Evolutionary conservation across 148 eudicot species (phyloP), one percentile per base, ranked within the genome.

Genomic region (Silene latifolia): DNA sequence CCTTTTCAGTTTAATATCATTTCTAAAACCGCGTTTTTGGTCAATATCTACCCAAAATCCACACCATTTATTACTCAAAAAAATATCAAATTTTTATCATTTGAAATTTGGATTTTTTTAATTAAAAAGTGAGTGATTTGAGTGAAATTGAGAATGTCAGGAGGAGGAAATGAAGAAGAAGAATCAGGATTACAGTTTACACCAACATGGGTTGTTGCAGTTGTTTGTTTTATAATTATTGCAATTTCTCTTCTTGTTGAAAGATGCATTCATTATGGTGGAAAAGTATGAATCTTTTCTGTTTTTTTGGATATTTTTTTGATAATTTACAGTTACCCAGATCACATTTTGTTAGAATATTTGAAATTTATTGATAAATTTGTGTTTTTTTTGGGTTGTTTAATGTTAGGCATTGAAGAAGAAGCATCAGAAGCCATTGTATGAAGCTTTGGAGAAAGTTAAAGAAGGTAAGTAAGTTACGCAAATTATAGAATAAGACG

Each of bases 121-220:
- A 56, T 32, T 12, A 51, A 48, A 10, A 48, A 20, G 59, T 46
- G 63, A 69, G 53, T 56, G 56, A 47, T 35, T 2, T 13, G 15
- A 17, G 21, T 47, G 42, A 48, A 61, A 60, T 25, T 9, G 39
- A 76, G 32, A 76, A 80, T 80, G 83, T 78, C 63, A 48, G 88
- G 74, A 81, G 71, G 86, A 65, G 61, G 85, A 82, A 46, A 85
- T 57, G 60, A 83, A n/a, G 78, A 59, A 39, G 88, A 83, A 75
- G 88, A 77, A 29, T 56, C 63, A 54, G 69, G 88, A 56, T 74
- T 95, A 74, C 89, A 88, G 85, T 90, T 54, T 73, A 92, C 98
- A 14, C 98, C 98, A 27, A 95, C 98, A n/a, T 95, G 97, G 97
- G 96, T 95, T 57, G 91, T 94, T 20, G 98, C 98, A 48, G 86